Percentiles rank a stretch among this genome's conserved stretches.
Evolutionary conservation across 192 early-diverging fungal species (phyloP).

Genomic region (Borealophlyctis nickersoniae): DNA sequence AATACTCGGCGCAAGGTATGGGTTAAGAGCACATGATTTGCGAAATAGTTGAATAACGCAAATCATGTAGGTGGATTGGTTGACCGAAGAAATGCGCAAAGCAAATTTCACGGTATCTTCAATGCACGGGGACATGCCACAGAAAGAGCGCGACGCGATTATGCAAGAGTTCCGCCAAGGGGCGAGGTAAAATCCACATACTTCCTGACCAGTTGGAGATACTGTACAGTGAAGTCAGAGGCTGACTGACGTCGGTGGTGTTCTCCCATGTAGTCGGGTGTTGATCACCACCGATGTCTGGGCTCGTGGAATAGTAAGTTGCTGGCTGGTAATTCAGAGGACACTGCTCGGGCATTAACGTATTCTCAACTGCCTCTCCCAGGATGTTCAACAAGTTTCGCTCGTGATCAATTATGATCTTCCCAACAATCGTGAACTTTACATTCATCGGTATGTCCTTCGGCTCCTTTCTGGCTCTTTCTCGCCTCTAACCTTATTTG

Average conservation of each 20-base stretch:
- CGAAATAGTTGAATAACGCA: not conserved
- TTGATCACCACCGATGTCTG: conserved; percentile 97
- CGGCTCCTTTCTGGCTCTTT: not conserved
- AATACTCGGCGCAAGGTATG: conserved; percentile 88
- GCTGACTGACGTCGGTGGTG: conserved; percentile 19
- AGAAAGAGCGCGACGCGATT: conserved; percentile 94
- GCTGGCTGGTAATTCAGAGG: not conserved
- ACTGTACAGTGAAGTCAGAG: not conserved
- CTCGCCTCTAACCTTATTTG: too few species aligned
- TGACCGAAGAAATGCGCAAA: conserved; percentile 92
- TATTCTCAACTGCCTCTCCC: too few species aligned
- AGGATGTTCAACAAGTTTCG: conserved; percentile 97
- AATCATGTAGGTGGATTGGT: conserved; percentile 78
- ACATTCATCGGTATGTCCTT: conserved; percentile 79
- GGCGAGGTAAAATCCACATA: conserved; percentile 51
- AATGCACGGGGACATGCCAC: conserved; percentile 99
- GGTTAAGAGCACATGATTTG: not conserved
- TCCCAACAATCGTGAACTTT: conserved; percentile 92
- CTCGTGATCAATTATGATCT: conserved; percentile 98
- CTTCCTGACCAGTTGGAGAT: not conserved
- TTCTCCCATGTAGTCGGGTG: conserved; percentile 65
- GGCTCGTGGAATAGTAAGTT: conserved; percentile 86
- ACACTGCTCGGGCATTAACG: not conserved
- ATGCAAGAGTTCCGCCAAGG: conserved; percentile 97
- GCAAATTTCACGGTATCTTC: conserved; percentile 97